Evolutionary conservation across 2,329 filamentous ascomycete species (phyloP).

Genomic region (Corynespora cassiicola): DNA sequence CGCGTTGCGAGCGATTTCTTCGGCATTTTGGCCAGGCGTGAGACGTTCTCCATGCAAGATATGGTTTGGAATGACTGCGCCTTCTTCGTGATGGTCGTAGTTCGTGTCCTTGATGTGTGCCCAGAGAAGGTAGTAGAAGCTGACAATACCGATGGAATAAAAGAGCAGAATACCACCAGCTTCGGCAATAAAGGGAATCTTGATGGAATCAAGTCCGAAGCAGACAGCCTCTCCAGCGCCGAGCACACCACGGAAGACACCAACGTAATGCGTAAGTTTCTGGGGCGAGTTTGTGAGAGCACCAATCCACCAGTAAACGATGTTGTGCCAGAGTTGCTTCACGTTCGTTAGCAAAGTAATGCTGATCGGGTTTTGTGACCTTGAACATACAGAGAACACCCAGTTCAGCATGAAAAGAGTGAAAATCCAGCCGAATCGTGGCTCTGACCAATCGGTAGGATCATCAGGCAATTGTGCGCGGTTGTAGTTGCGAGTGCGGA

Average conservation of each 20-base stretch:
- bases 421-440: constrained; percentile 34
- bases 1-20: constrained; percentile 11
- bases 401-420: constrained; percentile 39
- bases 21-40: constrained; percentile 19
- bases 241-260: constrained; percentile 37
- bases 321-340: constrained; percentile 38
- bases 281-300: constrained; percentile 38
- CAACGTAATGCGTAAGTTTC: constrained; percentile 39
- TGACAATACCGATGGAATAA: constrained; percentile 31
- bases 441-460: constrained; percentile 35
- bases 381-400: constrained; percentile 29
- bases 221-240: constrained; percentile 39
- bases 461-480: constrained; percentile 25
- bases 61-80: constrained; percentile 34
- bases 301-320: constrained; percentile 41
- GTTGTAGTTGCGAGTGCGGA: constrained; percentile 38
- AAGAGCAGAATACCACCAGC: constrained; percentile 36
- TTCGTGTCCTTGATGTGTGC: constrained; percentile 39
- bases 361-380: too few species aligned
- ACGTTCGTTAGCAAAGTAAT: neutral
- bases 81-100: constrained; percentile 31
- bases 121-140: constrained; percentile 35
- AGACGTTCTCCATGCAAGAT: constrained; percentile 27
- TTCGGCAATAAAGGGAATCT: constrained; percentile 36
- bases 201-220: constrained; percentile 38